Evolutionary conservation across 345 rosid genomes (phyloP).

Genomic region (Eucalyptus caleyi): DNA sequence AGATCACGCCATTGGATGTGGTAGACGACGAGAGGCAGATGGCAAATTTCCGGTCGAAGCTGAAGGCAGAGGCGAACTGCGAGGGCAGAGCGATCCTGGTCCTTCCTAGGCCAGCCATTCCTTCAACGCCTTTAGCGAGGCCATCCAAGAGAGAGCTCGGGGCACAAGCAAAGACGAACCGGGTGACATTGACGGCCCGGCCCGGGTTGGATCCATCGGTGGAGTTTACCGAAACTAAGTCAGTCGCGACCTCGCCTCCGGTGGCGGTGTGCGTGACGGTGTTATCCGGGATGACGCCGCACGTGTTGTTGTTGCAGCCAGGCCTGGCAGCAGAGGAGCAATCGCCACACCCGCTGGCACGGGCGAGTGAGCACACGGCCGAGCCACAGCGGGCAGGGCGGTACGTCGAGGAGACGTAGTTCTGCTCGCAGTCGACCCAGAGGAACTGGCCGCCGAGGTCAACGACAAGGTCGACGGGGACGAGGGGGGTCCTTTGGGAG

Average conservation of each 20-base stretch:
- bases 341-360: conserved; percentile 22
- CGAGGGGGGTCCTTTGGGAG: conserved; percentile 44
- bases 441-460: conserved; percentile 55
- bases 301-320: conserved; percentile 65
- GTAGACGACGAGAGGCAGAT: conserved; percentile 34
- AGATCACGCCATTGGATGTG: conserved; percentile 25
- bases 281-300: conserved; percentile 32
- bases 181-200: conserved; percentile 11
- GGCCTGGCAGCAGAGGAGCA: conserved; percentile 41
- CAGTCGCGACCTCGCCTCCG: conserved; percentile 36
- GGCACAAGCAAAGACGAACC: conserved; percentile 31
- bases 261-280: conserved; percentile 25
- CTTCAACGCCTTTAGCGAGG: conserved; percentile 26
- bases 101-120: conserved; percentile 62
- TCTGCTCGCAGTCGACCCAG: conserved; percentile 51
- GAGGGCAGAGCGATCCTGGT: conserved; percentile 33
- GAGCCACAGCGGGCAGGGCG: conserved; percentile 35
- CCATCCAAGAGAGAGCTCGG: conserved; percentile 26
- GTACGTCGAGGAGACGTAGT: conserved; percentile 54
- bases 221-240: conserved; percentile 45
- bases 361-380: conserved; percentile 40
- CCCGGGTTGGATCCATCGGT: conserved; percentile 60
- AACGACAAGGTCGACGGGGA: conserved; percentile 30
- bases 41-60: conserved; percentile 44
- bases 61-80: conserved; percentile 39